phyloP scores from a whole-genome alignment of 345 rosid species.

The Eutrema japonicum region DNA sequence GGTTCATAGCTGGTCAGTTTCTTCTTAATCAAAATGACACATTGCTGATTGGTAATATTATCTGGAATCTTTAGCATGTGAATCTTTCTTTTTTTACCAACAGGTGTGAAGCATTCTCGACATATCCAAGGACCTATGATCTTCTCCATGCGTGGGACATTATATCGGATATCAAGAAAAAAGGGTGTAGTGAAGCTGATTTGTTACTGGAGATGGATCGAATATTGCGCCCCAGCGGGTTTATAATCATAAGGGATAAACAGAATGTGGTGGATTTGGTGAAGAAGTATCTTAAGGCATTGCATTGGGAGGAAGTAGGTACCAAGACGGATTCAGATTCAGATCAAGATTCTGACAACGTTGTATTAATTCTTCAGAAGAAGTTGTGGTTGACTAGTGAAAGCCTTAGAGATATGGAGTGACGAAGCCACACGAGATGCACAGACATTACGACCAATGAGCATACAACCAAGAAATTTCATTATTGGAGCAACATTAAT shows the following conservation, averaged over 20 bases:
- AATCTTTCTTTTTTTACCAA: not conserved
- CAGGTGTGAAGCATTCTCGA: conserved; percentile 88
- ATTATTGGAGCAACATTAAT: conserved; percentile 29
- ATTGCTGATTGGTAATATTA: not conserved
- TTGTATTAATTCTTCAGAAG: conserved; percentile 64
- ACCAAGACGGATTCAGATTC: conserved; percentile 50
- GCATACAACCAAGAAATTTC: conserved; percentile 41
- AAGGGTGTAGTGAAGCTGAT: conserved; percentile 77
- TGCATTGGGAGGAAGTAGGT: conserved; percentile 84
- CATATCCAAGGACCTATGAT: conserved; percentile 86
- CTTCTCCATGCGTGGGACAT: conserved; percentile 73
- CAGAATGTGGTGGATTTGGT: conserved; percentile 59
- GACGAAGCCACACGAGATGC: conserved; percentile 14
- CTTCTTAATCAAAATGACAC: not conserved
- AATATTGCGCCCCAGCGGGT: conserved; percentile 79
- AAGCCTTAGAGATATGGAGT: conserved; percentile 66
- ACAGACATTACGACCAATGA: not conserved
- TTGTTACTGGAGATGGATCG: conserved; percentile 88
- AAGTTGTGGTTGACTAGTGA: conserved; percentile 79
- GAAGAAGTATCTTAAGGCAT: conserved; percentile 64
- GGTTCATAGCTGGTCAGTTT: conserved; percentile 70
- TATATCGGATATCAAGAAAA: conserved; percentile 62
- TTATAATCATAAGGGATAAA: conserved; percentile 72
- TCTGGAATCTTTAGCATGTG: not conserved
- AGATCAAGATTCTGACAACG: conserved; percentile 59